Percentiles rank a stretch among this genome's conserved stretches.
These are phyloP conservation scores for Achaetomium macrosporum DNA, from an alignment of 2,329 filamentous ascomycete genomes.

Conservation along the genomic window DNA sequence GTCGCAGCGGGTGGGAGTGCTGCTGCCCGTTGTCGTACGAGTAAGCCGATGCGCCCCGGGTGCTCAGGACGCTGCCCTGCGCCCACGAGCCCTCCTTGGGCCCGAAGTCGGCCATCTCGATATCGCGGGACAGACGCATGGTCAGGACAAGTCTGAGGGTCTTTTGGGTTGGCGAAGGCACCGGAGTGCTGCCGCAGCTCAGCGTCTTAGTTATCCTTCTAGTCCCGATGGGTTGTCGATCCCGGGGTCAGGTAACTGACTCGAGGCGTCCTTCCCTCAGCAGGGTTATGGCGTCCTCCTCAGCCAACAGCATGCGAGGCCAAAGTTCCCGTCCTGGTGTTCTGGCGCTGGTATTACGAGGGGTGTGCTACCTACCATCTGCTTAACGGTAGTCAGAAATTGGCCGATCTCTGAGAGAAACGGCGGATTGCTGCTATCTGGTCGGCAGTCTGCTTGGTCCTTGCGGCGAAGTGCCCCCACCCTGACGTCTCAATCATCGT, in stretches of 20 bases:
- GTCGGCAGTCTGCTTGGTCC: background rate
- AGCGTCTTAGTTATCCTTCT: background rate
- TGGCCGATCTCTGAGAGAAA: too few relatives aligned
- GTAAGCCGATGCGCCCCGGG: constrained; percentile 39
- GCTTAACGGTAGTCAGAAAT: too few relatives aligned
- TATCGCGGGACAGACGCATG: constrained; percentile 38
- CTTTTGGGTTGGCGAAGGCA: background rate
- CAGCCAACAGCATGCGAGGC: too few relatives aligned
- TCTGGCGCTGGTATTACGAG: too few relatives aligned
- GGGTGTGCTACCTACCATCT: too few relatives aligned
- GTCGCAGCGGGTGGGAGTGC: constrained; percentile 26
- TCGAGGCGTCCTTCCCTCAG: background rate
- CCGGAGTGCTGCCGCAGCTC: background rate
- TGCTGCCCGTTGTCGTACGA: constrained; percentile 32
- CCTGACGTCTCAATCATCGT: constrained; percentile 4
- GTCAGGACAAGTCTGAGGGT: background rate
- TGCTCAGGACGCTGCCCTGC: constrained; percentile 45
- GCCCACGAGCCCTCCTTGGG: constrained; percentile 53
- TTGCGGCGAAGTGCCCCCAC: constrained; percentile 4
- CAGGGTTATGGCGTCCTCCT: too few relatives aligned
- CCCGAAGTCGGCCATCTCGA: constrained; percentile 54
- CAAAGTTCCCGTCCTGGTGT: too few relatives aligned
- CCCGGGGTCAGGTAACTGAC: background rate
- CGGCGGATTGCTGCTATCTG: too few relatives aligned
- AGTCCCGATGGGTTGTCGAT: background rate